Percentiles rank a stretch among this genome's conserved stretches.
Evolutionary conservation across 2,329 filamentous ascomycete species (phyloP).

Genomic region (Coniochaeta sp.): DNA sequence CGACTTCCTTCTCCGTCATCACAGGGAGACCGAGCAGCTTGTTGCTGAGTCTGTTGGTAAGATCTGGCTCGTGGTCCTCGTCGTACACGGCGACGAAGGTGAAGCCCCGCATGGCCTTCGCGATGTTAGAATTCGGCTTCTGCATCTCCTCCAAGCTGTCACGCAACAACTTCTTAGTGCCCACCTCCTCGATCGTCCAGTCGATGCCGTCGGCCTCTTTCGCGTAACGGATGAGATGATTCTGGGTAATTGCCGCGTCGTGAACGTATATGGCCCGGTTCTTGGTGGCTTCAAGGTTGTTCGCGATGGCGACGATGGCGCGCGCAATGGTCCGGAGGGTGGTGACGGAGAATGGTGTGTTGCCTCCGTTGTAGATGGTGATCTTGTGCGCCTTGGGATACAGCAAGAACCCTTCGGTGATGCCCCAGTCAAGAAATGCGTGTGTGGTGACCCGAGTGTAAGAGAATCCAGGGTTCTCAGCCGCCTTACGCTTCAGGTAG

Average conservation of each 20-base stretch:
- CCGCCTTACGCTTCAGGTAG: slow-evolving; percentile 37
- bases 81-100: not conserved
- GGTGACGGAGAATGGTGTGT: slow-evolving; percentile 38
- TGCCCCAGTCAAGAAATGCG: slow-evolving; percentile 38
- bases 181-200: not conserved
- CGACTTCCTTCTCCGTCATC: not conserved
- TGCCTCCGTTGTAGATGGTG: slow-evolving; percentile 46
- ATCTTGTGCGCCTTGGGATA: slow-evolving; percentile 37
- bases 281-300: slow-evolving; percentile 36
- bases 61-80: not conserved
- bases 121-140: not conserved
- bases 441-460: not conserved
- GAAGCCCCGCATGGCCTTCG: not conserved
- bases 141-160: not conserved
- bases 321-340: slow-evolving; percentile 43
- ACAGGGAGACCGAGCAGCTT: not conserved
- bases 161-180: not conserved
- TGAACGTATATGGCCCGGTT: slow-evolving; percentile 51
- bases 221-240: slow-evolving; percentile 34
- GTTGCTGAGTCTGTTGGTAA: not conserved
- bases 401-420: slow-evolving; percentile 41
- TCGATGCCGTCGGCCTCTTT: slow-evolving; percentile 4
- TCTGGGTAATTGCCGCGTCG: slow-evolving; percentile 47
- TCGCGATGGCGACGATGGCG: slow-evolving; percentile 42
- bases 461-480: slow-evolving; percentile 35